Evolutionary conservation across 2,329 filamentous ascomycete genomes (phyloP).

Genomic region (Didymellaceae sp.): DNA sequence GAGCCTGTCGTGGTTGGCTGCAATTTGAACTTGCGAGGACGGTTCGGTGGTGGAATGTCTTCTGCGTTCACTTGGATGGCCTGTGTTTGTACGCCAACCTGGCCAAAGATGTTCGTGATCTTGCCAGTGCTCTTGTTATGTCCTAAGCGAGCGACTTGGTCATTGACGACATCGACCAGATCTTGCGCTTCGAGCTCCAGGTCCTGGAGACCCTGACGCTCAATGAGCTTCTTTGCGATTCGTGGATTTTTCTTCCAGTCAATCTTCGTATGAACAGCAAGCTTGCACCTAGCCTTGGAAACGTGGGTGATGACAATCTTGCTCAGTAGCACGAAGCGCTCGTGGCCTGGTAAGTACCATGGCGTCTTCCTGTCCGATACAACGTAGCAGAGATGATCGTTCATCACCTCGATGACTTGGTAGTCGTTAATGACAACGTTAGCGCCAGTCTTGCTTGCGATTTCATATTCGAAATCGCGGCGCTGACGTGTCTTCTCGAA

Average conservation of each 20-base stretch:
- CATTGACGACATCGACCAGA: slow-evolving; percentile 75
- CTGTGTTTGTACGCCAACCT: slow-evolving; percentile 72
- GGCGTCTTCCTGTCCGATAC: slow-evolving; percentile 68
- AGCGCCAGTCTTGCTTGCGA: slow-evolving; percentile 56
- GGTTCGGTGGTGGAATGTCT: slow-evolving; percentile 47
- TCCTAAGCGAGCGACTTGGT: slow-evolving; percentile 78
- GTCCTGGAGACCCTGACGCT: slow-evolving; percentile 75
- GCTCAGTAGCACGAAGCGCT: slow-evolving; percentile 79
- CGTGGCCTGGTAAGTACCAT: slow-evolving; percentile 85
- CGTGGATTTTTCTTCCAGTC: slow-evolving; percentile 74
- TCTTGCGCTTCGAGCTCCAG: slow-evolving; percentile 75
- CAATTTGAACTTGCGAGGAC: slow-evolving; percentile 48
- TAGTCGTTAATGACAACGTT: slow-evolving; percentile 72
- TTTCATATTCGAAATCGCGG: slow-evolving; percentile 81
- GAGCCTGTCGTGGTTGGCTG: slow-evolving; percentile 67
- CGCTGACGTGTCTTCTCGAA: slow-evolving; percentile 73
- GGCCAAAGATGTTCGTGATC: slow-evolving; percentile 79
- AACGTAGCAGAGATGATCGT: slow-evolving; percentile 68
- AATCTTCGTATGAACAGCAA: slow-evolving; percentile 86
- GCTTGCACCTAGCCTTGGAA: slow-evolving; percentile 88
- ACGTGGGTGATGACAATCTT: slow-evolving; percentile 95
- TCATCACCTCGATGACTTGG: slow-evolving; percentile 77
- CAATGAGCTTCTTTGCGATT: slow-evolving; percentile 57
- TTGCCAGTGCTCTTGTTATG: slow-evolving; percentile 76
- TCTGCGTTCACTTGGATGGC: slow-evolving; percentile 56